Percentiles rank a stretch among this genome's conserved stretches.
Evolutionary conservation across 1,284 basidiomycete genomes (phyloP).

Genomic region (Sporisorium graminicola): DNA sequence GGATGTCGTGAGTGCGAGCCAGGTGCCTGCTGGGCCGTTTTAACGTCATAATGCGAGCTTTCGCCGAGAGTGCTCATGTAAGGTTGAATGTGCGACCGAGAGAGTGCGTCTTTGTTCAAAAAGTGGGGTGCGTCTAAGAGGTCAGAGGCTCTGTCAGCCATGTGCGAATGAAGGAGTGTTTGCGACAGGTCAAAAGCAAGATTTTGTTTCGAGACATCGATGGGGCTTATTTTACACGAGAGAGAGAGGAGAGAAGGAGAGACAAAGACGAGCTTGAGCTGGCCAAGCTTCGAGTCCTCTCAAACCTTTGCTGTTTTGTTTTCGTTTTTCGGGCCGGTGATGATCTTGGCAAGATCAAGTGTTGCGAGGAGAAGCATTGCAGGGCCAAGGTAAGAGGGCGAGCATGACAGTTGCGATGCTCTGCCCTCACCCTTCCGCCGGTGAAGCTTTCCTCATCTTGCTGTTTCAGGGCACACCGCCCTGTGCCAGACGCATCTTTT

Average conservation of each 20-base stretch:
- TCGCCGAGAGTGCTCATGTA: too few relatives aligned
- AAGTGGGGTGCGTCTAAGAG: too few relatives aligned
- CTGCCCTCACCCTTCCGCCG: not conserved
- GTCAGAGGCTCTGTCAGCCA: not conserved
- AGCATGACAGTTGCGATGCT: not conserved
- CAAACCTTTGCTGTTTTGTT: not conserved
- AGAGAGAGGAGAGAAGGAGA: not conserved
- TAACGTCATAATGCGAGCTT: not conserved
- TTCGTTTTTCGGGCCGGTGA: not conserved
- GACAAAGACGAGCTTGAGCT: not conserved
- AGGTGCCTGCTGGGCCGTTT: conserved; percentile 10
- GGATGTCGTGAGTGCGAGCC: not conserved
- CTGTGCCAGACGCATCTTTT: conserved; percentile 65
- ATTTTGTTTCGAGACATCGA: not conserved
- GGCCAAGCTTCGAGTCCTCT: not conserved
- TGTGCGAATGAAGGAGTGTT: not conserved
- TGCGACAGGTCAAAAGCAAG: not conserved
- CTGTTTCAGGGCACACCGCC: conserved; percentile 27
- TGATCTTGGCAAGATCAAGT: not conserved
- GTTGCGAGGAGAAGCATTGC: not conserved
- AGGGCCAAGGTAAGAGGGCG: not conserved
- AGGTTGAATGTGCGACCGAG: not conserved
- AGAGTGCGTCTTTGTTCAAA: not conserved
- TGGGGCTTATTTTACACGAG: conserved; percentile 11
- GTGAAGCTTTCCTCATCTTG: not conserved